These are phyloP conservation scores for Mycena kentingensis DNA, from an alignment of 768 basidiomycete species.

Conservation along the genomic window DNA sequence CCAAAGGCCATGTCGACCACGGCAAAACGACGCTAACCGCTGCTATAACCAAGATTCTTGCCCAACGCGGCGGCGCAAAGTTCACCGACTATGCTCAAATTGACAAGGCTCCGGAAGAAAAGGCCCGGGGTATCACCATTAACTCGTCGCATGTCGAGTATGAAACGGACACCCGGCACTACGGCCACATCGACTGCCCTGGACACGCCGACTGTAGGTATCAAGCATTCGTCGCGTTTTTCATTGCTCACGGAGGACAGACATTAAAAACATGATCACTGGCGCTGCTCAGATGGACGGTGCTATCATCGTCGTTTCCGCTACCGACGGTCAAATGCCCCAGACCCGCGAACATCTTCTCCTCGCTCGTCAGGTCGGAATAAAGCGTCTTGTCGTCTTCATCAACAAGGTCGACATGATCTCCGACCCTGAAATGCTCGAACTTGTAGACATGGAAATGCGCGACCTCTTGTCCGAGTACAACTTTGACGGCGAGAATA, in stretches of 20 bases:
- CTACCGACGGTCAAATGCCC: conserved; percentile 99
- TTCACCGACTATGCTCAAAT: conserved; percentile 98
- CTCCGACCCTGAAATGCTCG: conserved; percentile 96
- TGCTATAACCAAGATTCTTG: conserved; percentile 91
- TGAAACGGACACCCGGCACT: conserved; percentile 86
- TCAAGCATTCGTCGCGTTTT: conserved; percentile 4
- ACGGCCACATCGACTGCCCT: conserved; percentile 98
- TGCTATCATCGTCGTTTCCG: conserved; percentile 94
- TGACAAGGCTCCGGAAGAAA: conserved; percentile 99
- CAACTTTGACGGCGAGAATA: conserved; percentile 95
- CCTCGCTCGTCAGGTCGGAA: conserved; percentile 96
- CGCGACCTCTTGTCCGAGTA: conserved; percentile 89
- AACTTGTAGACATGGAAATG: conserved; percentile 99
- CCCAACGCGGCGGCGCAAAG: conserved; percentile 71
- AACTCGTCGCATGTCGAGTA: conserved; percentile 99
- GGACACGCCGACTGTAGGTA: conserved; percentile 90
- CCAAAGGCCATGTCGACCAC: conserved; percentile 89
- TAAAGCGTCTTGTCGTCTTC: conserved; percentile 97
- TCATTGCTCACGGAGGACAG: conserved; percentile 36
- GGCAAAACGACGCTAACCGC: conserved; percentile 98
- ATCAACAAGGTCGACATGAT: conserved; percentile 99
- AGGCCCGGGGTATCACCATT: conserved; percentile 99
- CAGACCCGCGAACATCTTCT: conserved; percentile 98
- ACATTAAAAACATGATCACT: conserved; percentile 99
- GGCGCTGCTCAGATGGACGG: conserved; percentile 99